Conservation (phyloP, 768 basidiomycete species). For the Pulveroboletus frians region DNA sequence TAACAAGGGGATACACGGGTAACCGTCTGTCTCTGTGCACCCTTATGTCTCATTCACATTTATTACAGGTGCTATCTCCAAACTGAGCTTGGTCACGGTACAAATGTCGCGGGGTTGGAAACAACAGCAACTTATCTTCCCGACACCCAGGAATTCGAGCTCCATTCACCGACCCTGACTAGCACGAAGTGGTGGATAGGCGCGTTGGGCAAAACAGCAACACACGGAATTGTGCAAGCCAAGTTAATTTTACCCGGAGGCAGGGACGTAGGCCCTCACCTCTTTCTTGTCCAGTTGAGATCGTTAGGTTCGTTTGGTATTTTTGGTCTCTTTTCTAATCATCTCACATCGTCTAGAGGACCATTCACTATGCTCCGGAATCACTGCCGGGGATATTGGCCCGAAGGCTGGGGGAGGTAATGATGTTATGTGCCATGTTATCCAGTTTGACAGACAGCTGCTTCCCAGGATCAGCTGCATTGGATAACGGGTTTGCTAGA, state of each 20-base stretch:
- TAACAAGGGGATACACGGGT: conserved; percentile 56
- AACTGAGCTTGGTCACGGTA: conserved; percentile 77
- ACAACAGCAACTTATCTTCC: conserved; percentile 76
- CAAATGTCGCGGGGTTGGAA: conserved; percentile 62
- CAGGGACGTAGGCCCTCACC: conserved; percentile 62
- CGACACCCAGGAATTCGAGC: conserved; percentile 61
- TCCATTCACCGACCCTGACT: conserved; percentile 69
- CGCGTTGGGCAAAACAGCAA: conserved; percentile 63
- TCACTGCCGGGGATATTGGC: conserved; percentile 65
- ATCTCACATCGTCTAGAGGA: conserved; percentile 39
- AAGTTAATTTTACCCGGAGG: conserved; percentile 61
- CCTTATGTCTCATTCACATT: neutral
- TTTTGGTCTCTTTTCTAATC: neutral
- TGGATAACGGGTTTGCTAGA: conserved; percentile 66
- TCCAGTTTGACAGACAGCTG: neutral
- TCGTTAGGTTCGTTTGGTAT: conserved; percentile 42
- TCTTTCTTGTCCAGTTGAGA: conserved; percentile 69
- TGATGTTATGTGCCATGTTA: neutral
- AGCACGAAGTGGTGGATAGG: conserved; percentile 85
- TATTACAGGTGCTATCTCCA: conserved; percentile 59
- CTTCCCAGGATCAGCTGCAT: conserved; percentile 43
- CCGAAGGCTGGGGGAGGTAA: conserved; percentile 33
- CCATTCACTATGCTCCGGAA: conserved; percentile 55
- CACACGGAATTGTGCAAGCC: conserved; percentile 73
- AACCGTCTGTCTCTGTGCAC: neutral